phyloP scores from a whole-genome alignment of 192 early-diverging fungal species.

The Helicostylum pulchrum region DNA sequence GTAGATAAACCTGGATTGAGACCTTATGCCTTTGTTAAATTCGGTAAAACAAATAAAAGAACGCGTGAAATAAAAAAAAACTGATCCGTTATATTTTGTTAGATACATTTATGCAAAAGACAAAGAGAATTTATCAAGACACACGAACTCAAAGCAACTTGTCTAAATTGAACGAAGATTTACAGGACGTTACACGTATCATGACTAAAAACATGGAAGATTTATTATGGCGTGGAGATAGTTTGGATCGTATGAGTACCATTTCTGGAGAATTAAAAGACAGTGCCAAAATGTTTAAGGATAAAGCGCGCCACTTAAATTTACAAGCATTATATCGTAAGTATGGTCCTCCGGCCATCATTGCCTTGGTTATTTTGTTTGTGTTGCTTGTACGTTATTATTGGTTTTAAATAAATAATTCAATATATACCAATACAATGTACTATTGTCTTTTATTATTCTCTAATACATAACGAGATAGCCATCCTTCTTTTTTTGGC shows the following conservation, averaged over 20 bases:
- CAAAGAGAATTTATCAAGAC: slow-evolving; percentile 95
- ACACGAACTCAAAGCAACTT: slow-evolving; percentile 89
- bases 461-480: slow-evolving; percentile 11
- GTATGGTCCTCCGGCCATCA: slow-evolving; percentile 84
- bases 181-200: slow-evolving; percentile 94
- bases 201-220: slow-evolving; percentile 99
- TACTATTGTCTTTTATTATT: slow-evolving; percentile 5
- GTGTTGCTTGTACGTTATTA: slow-evolving; percentile 69
- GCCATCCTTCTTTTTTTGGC: background rate
- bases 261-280: slow-evolving; percentile 45
- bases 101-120: slow-evolving; percentile 99
- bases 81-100: background rate
- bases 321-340: slow-evolving; percentile 90
- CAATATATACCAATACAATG: background rate
- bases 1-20: slow-evolving; percentile 77
- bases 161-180: slow-evolving; percentile 90
- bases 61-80: background rate
- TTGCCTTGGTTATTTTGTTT: slow-evolving; percentile 74
- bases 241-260: slow-evolving; percentile 62
- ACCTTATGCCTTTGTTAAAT: slow-evolving; percentile 97
- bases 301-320: slow-evolving; percentile 83
- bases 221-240: slow-evolving; percentile 86
- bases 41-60: slow-evolving; percentile 52
- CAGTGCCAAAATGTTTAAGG: slow-evolving; percentile 74
- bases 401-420: slow-evolving; percentile 40